Base-by-base conservation (phyloP, 2,329 filamentous ascomycete genomes). In the Penicillium sp. region DNA sequence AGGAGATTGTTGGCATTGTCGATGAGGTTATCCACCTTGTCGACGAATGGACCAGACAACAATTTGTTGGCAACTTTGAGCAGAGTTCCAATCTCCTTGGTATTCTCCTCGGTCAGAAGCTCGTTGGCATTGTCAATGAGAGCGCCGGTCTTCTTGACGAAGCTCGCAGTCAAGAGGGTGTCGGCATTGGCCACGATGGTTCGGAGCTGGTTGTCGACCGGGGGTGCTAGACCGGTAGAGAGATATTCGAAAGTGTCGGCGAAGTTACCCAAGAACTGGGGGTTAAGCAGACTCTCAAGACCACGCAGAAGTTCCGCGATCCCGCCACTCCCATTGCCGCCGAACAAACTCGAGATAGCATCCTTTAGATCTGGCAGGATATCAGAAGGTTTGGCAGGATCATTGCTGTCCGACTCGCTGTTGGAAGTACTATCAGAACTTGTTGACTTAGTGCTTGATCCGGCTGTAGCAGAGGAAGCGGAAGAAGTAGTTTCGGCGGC, bases 101-200 rank as follows among this genome's bases (percentile, higher is more conserved):
- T 52, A 46, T 64, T 65, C 44, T 64, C 52, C 6, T 57, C 57
- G 28, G 55, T 61, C 36, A 64, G 36, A 17, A 66, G 49, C 19
- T 26, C 52, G 26, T 60, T 57, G 22, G 61, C 60, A 53, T 66
- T 62, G 61, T 62, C 42, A 19, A 44, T 44, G 42, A 44, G 42
- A 31, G 7, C 14, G 4, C 42, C 42, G 8, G 42, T 44, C 42
- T 44, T 44, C 28, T 61, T 46, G 46, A 65, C 60, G 54, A 65
- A 66, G 42, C 60, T 53, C 35, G 55, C 38, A 14, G 55, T 66
- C 49, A 68, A 37, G 19, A 68, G 52, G 26, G 60, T 61, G 51
- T 64, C 62, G 46, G 64, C 66, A 36, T 67, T 68, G 26, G 50
- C 50, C 26, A 65, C 55, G 17, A 65, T 31, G 62, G 57, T 78